These are phyloP conservation scores for Pleurotus giganteus DNA, from an alignment of 768 basidiomycete species.

Conservation along the genomic window DNA sequence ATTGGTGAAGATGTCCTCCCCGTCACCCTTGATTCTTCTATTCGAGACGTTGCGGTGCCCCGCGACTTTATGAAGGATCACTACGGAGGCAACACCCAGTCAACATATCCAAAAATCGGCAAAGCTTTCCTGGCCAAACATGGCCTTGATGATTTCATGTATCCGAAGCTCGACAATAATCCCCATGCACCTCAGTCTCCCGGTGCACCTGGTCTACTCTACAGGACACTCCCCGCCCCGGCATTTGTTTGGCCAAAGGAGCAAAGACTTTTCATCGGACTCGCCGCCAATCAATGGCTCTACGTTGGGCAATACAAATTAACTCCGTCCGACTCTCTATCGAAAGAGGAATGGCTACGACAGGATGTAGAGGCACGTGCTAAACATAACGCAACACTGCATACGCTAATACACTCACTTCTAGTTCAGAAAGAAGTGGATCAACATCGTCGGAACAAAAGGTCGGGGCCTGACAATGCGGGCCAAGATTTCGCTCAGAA, in stretches of 20 bases:
- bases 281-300: not conserved
- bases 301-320: slow-evolving; percentile 9
- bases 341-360: not conserved
- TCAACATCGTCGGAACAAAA: not conserved
- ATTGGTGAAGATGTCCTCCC: not conserved
- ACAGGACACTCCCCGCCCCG: slow-evolving; percentile 2
- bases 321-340: not conserved
- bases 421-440: slow-evolving; percentile 1
- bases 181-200: slow-evolving; percentile 27
- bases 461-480: not conserved
- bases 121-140: slow-evolving; percentile 18
- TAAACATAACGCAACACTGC: not conserved
- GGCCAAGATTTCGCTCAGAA: not conserved
- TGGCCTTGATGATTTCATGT: slow-evolving; percentile 28
- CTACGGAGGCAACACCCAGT: not conserved
- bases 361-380: not conserved
- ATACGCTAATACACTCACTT: not conserved
- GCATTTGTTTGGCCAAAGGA: not conserved
- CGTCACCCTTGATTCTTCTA: not conserved
- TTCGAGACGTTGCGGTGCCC: not conserved
- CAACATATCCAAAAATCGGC: slow-evolving; percentile 14
- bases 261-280: not conserved
- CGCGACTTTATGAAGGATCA: not conserved
- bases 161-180: slow-evolving; percentile 20
- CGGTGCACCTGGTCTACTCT: slow-evolving; percentile 29